Evolutionary conservation across 768 basidiomycete genomes (phyloP).

Genomic region (Rhodotorula diobovata): DNA sequence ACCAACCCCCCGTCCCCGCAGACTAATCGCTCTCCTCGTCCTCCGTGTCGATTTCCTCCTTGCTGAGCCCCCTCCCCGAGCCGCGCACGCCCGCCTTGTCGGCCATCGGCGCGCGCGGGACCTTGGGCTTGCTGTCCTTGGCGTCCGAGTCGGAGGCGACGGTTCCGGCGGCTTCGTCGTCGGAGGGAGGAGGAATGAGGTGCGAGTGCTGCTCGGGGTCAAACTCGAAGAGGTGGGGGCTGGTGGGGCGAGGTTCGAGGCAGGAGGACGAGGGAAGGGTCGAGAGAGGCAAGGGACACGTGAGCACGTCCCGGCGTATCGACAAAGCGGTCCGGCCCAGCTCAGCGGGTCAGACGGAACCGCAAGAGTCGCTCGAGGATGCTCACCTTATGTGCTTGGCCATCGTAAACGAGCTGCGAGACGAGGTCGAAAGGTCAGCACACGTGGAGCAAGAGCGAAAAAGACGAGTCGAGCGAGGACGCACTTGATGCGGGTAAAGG

Average conservation of each 20-base stretch:
- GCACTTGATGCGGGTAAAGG: constrained; percentile 9
- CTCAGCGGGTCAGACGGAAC: not conserved
- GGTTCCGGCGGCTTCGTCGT: not conserved
- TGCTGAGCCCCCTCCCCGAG: not conserved
- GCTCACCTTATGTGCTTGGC: constrained; percentile 25
- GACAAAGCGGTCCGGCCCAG: not conserved
- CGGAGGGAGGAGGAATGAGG: constrained; percentile 5
- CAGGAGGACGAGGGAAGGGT: not conserved
- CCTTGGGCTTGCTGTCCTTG: not conserved
- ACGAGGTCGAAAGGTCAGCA: no score
- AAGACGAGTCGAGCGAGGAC: not conserved
- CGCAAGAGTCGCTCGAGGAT: not conserved
- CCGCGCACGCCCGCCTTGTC: no score
- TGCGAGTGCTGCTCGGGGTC: constrained; percentile 21
- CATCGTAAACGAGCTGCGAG: constrained; percentile 24
- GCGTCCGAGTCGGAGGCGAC: not conserved
- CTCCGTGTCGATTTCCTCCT: not conserved
- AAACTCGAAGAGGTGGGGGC: constrained; percentile 19
- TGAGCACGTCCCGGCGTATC: not conserved
- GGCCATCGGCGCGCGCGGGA: not conserved
- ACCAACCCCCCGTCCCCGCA: no score
- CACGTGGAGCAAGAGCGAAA: not conserved
- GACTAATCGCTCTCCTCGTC: not conserved
- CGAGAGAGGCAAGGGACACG: not conserved
- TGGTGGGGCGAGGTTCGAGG: not conserved